phyloP scores from a whole-genome alignment of 441 rosid genomes.

The Kokia cookei region DNA sequence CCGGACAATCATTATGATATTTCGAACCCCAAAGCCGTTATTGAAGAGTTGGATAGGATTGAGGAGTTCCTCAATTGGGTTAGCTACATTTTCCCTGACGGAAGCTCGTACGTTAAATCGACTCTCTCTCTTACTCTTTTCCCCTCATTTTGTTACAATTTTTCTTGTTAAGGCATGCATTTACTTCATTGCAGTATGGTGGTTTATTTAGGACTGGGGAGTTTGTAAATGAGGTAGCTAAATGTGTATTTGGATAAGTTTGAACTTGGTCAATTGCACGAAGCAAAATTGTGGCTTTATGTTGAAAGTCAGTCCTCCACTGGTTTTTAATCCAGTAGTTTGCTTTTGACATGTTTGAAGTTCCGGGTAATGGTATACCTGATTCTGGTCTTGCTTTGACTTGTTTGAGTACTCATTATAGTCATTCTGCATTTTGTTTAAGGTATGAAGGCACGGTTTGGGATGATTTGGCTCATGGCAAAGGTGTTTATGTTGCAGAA shows the following conservation, averaged over 20 bases:
- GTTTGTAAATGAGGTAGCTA: neutral
- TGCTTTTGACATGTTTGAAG: neutral
- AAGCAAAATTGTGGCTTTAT: neutral
- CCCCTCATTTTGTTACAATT: neutral
- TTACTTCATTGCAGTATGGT: neutral
- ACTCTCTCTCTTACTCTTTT: neutral
- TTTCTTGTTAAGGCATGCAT: neutral
- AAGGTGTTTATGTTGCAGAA: conserved; percentile 83
- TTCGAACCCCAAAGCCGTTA: conserved; percentile 50
- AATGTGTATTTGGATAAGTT: neutral
- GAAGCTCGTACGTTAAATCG: conserved; percentile 55
- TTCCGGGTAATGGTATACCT: neutral
- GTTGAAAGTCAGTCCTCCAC: neutral
- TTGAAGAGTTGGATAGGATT: conserved; percentile 86
- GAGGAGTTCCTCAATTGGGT: conserved; percentile 87
- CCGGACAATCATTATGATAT: conserved; percentile 63
- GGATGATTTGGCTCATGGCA: conserved; percentile 95
- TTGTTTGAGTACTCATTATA: neutral
- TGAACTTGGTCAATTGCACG: neutral
- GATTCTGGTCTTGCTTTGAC: neutral
- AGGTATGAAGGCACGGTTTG: conserved; percentile 93
- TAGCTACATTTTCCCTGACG: conserved; percentile 88
- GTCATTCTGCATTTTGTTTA: conserved; percentile 12
- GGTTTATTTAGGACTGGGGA: neutral
- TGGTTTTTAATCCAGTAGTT: neutral